A percentile compares a stretch with the other conserved stretches of the same genome.
These are phyloP conservation scores for Aspergillus sp. DNA, from an alignment of 2,329 filamentous ascomycete genomes.

Conservation along the genomic window DNA sequence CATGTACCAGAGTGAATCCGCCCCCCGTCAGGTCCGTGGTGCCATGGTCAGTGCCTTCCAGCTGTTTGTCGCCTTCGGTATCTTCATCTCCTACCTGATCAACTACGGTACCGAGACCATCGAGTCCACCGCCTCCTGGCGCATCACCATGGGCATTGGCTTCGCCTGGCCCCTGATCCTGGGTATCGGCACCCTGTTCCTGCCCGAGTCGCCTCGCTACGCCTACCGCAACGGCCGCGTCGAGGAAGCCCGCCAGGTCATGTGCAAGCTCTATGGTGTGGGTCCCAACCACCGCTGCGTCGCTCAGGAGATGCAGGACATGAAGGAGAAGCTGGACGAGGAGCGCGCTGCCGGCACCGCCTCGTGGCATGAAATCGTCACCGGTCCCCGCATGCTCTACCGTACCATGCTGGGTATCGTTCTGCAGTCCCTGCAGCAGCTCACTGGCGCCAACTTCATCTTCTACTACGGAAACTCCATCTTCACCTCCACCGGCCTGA, in stretches of 20 bases:
- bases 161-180: constrained; percentile 58
- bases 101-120: constrained; percentile 46
- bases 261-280: constrained; percentile 56
- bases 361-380: constrained; percentile 45
- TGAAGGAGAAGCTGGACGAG: constrained; percentile 58
- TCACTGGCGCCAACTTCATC: constrained; percentile 50
- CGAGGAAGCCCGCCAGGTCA: constrained; percentile 51
- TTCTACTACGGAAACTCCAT: constrained; percentile 58
- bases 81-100: constrained; percentile 48
- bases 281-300: constrained; percentile 55
- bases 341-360: constrained; percentile 44
- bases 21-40: constrained; percentile 47
- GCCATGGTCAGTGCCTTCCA: constrained; percentile 50
- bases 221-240: constrained; percentile 54
- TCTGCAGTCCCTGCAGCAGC: constrained; percentile 48
- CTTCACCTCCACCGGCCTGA: constrained; percentile 64
- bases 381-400: constrained; percentile 48
- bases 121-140: constrained; percentile 45
- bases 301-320: constrained; percentile 55
- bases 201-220: constrained; percentile 59
- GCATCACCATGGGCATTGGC: constrained; percentile 55
- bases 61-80: constrained; percentile 50
- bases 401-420: constrained; percentile 44
- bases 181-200: constrained; percentile 53
- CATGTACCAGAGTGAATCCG: constrained; percentile 48